Percentiles rank a stretch among this genome's conserved stretches.
These are phyloP conservation scores for Yamadazyma insecticola DNA, from an alignment of 805 yeast species.

Conservation along the genomic window DNA sequence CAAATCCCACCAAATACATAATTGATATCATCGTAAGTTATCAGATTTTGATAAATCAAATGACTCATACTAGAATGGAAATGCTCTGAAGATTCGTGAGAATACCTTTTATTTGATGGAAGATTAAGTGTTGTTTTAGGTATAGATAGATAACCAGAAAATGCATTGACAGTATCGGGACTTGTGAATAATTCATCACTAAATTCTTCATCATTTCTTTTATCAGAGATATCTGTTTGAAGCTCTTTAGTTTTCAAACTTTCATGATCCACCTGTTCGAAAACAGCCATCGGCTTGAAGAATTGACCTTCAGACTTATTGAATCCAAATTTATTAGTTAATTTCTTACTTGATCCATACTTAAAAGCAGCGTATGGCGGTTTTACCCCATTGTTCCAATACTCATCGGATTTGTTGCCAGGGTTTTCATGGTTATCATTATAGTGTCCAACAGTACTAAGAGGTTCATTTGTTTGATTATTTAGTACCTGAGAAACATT, in stretches of 20 bases:
- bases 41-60: conserved; percentile 28
- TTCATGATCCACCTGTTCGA: conserved; percentile 17
- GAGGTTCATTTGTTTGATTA: no score
- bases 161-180: conserved; percentile 13
- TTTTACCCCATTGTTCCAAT: conserved; percentile 26
- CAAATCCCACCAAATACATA: conserved; percentile 37
- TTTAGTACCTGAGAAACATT: no score
- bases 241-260: conserved; percentile 2
- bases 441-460: no score
- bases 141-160: conserved; percentile 23
- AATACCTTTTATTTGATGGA: conserved; percentile 11
- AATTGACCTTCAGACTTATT: conserved; percentile 4
- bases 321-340: conserved; percentile 4
- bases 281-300: conserved; percentile 17
- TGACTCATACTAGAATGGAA: conserved; percentile 5
- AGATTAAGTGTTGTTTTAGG: conserved; percentile 21
- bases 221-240: neutral
- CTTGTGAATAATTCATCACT: conserved; percentile 3
- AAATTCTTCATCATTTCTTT: neutral
- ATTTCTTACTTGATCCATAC: conserved; percentile 12
- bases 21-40: conserved; percentile 24
- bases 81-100: conserved; percentile 8
- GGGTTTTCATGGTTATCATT: no score
- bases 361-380: conserved; percentile 24
- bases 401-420: no score